Evolutionary conservation across 2,329 filamentous ascomycete genomes (phyloP).

Genomic region (Neonectria sp.): DNA sequence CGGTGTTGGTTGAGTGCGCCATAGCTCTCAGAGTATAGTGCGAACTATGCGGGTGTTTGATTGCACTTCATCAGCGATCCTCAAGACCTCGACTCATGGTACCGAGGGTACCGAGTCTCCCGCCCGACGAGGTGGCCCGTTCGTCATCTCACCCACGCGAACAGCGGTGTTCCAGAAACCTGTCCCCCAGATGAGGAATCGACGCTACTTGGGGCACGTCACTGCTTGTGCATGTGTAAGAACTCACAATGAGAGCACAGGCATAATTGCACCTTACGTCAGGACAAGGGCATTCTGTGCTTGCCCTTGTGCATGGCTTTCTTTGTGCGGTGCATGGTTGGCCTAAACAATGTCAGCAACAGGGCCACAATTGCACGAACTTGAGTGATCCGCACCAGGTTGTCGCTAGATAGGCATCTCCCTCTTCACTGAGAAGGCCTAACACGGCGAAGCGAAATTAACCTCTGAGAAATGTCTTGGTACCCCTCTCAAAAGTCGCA

Average conservation of each 20-base stretch:
- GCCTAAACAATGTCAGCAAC: neutral
- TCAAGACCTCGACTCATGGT: conserved; percentile 22
- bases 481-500: conserved; percentile 11
- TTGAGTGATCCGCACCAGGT: neutral
- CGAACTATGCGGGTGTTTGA: conserved; percentile 39
- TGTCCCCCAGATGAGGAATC: conserved; percentile 18
- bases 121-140: conserved; percentile 37
- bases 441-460: conserved; percentile 26
- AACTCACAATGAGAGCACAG: conserved; percentile 20
- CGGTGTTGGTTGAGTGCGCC: conserved; percentile 33
- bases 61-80: conserved; percentile 34
- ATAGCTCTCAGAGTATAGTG: conserved; percentile 21
- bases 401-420: neutral
- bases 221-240: conserved; percentile 38
- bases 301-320: neutral
- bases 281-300: neutral
- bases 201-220: conserved; percentile 26
- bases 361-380: neutral
- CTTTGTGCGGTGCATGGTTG: neutral
- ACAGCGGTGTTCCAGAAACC: conserved; percentile 29
- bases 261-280: neutral
- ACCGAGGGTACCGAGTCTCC: conserved; percentile 19
- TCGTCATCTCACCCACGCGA: conserved; percentile 32
- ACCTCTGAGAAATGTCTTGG: conserved; percentile 16
- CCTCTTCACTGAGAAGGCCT: conserved; percentile 2